Base-by-base conservation (phyloP, 306 rosid genomes). In the Casuarina equisetifolia region DNA sequence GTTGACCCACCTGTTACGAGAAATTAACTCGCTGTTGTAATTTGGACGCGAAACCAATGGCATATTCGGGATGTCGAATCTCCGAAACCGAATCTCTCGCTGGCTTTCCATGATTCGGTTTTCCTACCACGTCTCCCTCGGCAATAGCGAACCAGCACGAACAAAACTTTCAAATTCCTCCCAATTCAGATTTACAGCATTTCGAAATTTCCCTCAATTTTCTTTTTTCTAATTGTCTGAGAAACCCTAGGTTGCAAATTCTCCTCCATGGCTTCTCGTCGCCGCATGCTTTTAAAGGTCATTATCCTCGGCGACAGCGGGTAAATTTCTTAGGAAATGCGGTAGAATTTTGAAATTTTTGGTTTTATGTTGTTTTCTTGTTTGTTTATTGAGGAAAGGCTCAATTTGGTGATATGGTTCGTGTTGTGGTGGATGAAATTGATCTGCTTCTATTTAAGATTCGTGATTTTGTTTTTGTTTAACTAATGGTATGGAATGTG, bases 301-400 rank as follows among this genome's bases (percentile, higher is more conserved):
- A 92, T 96, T 45, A 96, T 96, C 91, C 97, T 92, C 74, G 99
- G 99, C 42, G 99, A 96, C 72, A 96, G 99, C 83, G 99, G 99
- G 99, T 96, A 86, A 76, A 82, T 53, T 82, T n/a, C 76, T 45
- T 43, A 48, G 72, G 17, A 72, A 83, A 3, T 36, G 35, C 13
- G 40, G 49, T 49, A 69, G 25, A 6, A 12, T 19, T 0, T 3
- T n/a, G 49, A 58, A 16, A 15, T 54, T 15, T 57, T 12, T 38
- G n/a, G 10, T 61, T 76, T 36, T 71, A 48, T 2, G 9, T 61
- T 36, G n/a, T 46, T 4, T 11, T 25, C 32, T 67, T 42, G 3
- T 57, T 57, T 11, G 15, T 53, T 3, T 25, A 57, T 57, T 7
- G 42, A 66, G 19, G 5, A 35, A 66, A 40, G 42, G 50, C 50